These are phyloP conservation scores for Knoxdaviesia capensis DNA, from an alignment of 2,329 filamentous ascomycete species.

Conservation along the genomic window DNA sequence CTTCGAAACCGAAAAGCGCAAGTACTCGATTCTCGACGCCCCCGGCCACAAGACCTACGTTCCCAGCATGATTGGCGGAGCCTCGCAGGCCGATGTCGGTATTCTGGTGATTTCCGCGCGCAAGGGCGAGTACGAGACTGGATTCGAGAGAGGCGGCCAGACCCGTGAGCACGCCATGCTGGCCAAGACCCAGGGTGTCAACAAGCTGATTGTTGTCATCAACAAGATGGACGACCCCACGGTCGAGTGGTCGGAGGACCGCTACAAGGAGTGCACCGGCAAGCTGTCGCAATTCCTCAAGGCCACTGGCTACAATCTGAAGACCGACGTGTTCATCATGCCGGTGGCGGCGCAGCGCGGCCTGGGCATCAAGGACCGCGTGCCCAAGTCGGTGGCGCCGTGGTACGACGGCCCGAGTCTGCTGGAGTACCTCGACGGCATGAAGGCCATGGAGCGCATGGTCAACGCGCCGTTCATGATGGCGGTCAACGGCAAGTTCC, in stretches of 20 bases:
- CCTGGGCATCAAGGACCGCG: slow-evolving; percentile 70
- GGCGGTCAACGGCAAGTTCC: slow-evolving; percentile 89
- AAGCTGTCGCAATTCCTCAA: slow-evolving; percentile 82
- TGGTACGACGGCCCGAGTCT: slow-evolving; percentile 86
- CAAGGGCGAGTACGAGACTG: slow-evolving; percentile 97
- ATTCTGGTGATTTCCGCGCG: slow-evolving; percentile 90
- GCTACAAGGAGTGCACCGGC: slow-evolving; percentile 80
- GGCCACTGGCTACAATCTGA: slow-evolving; percentile 81
- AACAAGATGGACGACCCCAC: slow-evolving; percentile 99
- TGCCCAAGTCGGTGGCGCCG: slow-evolving; percentile 53
- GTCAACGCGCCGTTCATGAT: slow-evolving; percentile 98
- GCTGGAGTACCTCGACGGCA: slow-evolving; percentile 85
- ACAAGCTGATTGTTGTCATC: slow-evolving; percentile 83
- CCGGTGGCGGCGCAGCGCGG: slow-evolving; percentile 82
- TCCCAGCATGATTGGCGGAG: slow-evolving; percentile 93
- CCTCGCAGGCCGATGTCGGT: slow-evolving; percentile 82
- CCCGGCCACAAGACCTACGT: slow-evolving; percentile 97
- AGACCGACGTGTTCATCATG: slow-evolving; percentile 88
- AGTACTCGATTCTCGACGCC: slow-evolving; percentile 92
- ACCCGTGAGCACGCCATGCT: slow-evolving; percentile 95
- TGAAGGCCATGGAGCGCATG: slow-evolving; percentile 87
- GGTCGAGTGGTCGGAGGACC: slow-evolving; percentile 84
- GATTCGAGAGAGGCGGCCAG: slow-evolving; percentile 90
- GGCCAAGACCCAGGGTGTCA: slow-evolving; percentile 94
- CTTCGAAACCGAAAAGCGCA: slow-evolving; percentile 90